These are phyloP conservation scores for Tylopilus balloui DNA, from an alignment of 768 basidiomycete genomes.

Conservation along the genomic window DNA sequence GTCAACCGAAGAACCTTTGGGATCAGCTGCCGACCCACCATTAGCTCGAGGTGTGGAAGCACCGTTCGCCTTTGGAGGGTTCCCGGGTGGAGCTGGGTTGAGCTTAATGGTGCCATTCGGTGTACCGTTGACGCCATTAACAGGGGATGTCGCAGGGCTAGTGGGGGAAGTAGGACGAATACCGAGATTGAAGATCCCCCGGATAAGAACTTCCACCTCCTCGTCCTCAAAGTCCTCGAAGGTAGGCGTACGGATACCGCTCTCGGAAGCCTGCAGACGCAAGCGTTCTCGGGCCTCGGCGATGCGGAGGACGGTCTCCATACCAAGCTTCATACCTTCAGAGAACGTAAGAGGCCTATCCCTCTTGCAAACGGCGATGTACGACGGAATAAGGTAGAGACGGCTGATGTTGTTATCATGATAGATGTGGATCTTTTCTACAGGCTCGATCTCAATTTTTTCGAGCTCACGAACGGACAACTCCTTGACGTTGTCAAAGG, in stretches of 20 bases:
- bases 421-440: conserved; percentile 38
- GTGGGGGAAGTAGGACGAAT: conserved; percentile 27
- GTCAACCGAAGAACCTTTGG: conserved; percentile 22
- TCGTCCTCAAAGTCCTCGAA: conserved; percentile 31
- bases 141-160: conserved; percentile 1
- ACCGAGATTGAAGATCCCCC: conserved; percentile 28
- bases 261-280: conserved; percentile 31
- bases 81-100: conserved; percentile 14
- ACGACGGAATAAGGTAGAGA: conserved; percentile 35
- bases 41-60: conserved; percentile 20
- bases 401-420: conserved; percentile 33
- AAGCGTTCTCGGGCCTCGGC: conserved; percentile 40
- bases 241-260: conserved; percentile 29
- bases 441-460: conserved; percentile 31
- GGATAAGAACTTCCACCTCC: conserved; percentile 24
- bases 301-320: conserved; percentile 35
- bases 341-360: conserved; percentile 33
- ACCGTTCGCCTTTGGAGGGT: conserved; percentile 21
- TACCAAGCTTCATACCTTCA: conserved; percentile 42
- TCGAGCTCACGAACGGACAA: conserved; percentile 39
- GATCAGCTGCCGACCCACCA: conserved; percentile 31
- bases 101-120: conserved; percentile 17
- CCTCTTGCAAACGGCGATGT: conserved; percentile 34
- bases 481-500: conserved; percentile 37
- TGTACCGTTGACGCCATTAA: conserved; percentile 13